A percentile compares a stretch with the other conserved stretches of the same genome.
phyloP scores from a whole-genome alignment of 139 green algal genomes.

The Chlamydomonas asymmetrica region DNA sequence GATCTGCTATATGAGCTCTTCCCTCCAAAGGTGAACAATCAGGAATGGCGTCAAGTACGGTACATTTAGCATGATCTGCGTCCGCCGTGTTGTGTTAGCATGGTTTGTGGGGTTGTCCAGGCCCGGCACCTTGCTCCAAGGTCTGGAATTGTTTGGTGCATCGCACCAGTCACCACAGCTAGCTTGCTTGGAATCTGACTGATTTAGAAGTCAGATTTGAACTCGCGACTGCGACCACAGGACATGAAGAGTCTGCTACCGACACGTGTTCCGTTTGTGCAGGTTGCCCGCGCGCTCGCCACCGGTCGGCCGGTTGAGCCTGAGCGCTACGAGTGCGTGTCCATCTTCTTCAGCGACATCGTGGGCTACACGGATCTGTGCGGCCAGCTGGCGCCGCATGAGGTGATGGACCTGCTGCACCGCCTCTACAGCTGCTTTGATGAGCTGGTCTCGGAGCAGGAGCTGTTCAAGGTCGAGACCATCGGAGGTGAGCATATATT shows the following conservation, averaged over 20 bases:
- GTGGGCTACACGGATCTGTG: conserved; percentile 33
- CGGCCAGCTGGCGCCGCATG: conserved; percentile 15
- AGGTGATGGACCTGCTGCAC: conserved; percentile 31
- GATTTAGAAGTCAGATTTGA: too few species aligned
- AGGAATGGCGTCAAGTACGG: too few species aligned
- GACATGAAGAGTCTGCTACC: too few species aligned
- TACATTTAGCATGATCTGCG: too few species aligned
- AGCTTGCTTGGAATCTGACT: too few species aligned
- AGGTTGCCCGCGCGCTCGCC: conserved; percentile 18
- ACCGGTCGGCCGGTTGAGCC: conserved; percentile 13
- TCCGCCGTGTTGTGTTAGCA: too few species aligned
- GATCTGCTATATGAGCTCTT: conserved; percentile 26
- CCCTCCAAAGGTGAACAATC: conserved; percentile 23
- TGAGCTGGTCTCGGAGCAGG: background rate
- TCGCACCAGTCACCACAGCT: too few species aligned
- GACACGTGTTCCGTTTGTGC: background rate
- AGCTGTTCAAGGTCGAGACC: conserved; percentile 20
- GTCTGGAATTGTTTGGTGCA: too few species aligned
- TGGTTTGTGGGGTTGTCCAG: too few species aligned
- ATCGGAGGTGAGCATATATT: too few species aligned
- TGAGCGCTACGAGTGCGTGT: conserved; percentile 16
- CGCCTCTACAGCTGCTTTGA: conserved; percentile 25
- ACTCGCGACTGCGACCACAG: too few species aligned
- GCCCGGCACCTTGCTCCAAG: too few species aligned
- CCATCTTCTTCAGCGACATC: background rate